phyloP scores from a whole-genome alignment of 192 early-diverging fungal genomes.

The Umbelopsis ramanniana region DNA sequence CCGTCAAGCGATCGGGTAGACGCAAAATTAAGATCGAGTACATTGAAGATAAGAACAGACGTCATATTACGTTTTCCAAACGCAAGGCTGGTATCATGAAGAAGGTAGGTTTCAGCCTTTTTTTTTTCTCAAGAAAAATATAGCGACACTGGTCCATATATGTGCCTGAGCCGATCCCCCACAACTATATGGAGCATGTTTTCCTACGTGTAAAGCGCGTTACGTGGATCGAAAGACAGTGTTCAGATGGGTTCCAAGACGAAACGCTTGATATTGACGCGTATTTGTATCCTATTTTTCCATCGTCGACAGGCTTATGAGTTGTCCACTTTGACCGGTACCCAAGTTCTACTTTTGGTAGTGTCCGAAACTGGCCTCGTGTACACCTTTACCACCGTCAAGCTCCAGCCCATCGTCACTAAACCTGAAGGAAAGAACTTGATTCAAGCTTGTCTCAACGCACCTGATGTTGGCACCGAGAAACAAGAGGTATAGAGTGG shows the following conservation, averaged over 20 bases:
- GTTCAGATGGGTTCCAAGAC: background rate
- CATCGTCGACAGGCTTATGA: slow-evolving; percentile 73
- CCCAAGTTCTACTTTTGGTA: slow-evolving; percentile 90
- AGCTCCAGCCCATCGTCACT: slow-evolving; percentile 91
- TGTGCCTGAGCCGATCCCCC: slow-evolving; percentile 18
- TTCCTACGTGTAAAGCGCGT: background rate
- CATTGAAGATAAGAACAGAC: slow-evolving; percentile 90
- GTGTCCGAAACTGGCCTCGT: slow-evolving; percentile 96
- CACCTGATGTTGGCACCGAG: slow-evolving; percentile 63
- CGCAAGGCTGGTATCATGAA: slow-evolving; percentile 98
- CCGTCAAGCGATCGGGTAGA: slow-evolving; percentile 75
- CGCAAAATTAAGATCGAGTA: slow-evolving; percentile 97
- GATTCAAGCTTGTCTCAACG: slow-evolving; percentile 91
- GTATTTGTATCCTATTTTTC: background rate
- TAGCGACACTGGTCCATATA: background rate
- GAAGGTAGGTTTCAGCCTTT: slow-evolving; percentile 62
- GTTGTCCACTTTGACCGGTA: slow-evolving; percentile 90
- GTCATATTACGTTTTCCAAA: slow-evolving; percentile 95
- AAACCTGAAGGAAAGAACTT: slow-evolving; percentile 91
- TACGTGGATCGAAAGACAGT: background rate
- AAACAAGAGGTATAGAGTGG: background rate
- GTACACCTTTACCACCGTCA: slow-evolving; percentile 93
- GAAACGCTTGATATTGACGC: background rate
- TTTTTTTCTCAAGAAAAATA: background rate
- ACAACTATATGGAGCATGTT: background rate